Evolutionary conservation across 345 rosid species (phyloP), one percentile per base, ranked within the genome.

Genomic region (Toxicodendron radicans): DNA sequence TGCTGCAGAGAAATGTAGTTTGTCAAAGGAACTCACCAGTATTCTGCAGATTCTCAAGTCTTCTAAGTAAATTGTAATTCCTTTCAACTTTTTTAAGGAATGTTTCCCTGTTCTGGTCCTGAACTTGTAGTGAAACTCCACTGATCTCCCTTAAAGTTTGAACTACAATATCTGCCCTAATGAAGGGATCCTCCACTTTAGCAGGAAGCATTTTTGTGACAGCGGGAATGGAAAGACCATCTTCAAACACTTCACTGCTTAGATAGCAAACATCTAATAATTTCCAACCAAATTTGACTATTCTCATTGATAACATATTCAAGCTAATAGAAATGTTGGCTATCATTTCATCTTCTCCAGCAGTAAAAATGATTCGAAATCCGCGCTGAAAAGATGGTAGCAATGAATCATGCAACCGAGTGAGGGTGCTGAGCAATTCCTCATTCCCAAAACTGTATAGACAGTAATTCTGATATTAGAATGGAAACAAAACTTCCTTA

Each of bases 161-260:
- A 70, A 95, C 79, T 75, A 95, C 75, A 74, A 95, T 88, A 78
- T 95, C 97, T 71, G 90, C 87, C 78, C 99, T 88, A 71, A 95
- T 77, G 72, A 90, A 67, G 62, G 99, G 99, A 81, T 95, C 98
- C 79, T 93, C 98, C 20, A 95, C 88, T 56, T 86, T 90, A 56
- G 97, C 91, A 1, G 99, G 97, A 73, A 91, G 88, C 76, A 95
- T 91, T 87, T 93, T 93, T 33, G 94, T 80, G 65, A 81, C 72
- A 58, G 86, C 68, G 74, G 91, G 87, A 76, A 80, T 30, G 33
- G 82, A 70, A 46, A 79, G 79, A 53, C 73, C 78, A 68, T 85
- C 84, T 75, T 82, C 79, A 81, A 82, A 75, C 57, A 84, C 73
- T 65, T 84, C 93, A 75, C 76, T 80, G 62, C 88, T 87, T 60